These are phyloP conservation scores for Hyaloscypha bicolor DNA, from an alignment of 495 filamentous ascomycete genomes.

Conservation along the genomic window DNA sequence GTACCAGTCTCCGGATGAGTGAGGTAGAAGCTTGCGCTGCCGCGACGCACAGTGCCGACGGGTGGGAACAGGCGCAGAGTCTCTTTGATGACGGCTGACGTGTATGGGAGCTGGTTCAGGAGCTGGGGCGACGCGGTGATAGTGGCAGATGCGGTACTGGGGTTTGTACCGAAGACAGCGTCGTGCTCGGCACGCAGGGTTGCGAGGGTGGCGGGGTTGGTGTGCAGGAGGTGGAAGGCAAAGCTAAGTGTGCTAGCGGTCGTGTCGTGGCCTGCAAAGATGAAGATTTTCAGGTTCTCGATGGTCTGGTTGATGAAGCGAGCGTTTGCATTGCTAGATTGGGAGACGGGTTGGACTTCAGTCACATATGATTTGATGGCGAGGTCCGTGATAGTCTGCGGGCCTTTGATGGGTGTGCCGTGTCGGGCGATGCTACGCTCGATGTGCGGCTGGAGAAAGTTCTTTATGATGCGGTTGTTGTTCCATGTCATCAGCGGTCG, in stretches of 20 bases:
- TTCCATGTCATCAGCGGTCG: constrained; percentile 24
- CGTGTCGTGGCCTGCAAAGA: constrained; percentile 46
- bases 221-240: constrained; percentile 33
- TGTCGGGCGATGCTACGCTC: not conserved
- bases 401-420: not conserved
- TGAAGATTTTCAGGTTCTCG: constrained; percentile 35
- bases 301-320: not conserved
- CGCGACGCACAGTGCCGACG: constrained; percentile 27
- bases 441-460: constrained; percentile 1
- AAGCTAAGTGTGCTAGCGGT: constrained; percentile 37
- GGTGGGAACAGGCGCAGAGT: constrained; percentile 42
- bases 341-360: too few species aligned
- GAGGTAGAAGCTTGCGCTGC: not conserved
- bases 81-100: constrained; percentile 47
- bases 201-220: constrained; percentile 26
- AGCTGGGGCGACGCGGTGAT: constrained; percentile 36
- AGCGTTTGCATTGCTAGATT: not conserved
- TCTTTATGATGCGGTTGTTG: constrained; percentile 31
- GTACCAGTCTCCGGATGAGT: constrained; percentile 19
- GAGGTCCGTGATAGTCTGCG: constrained; percentile 17
- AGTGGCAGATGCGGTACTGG: constrained; percentile 15
- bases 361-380: constrained; percentile 2
- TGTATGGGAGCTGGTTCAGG: constrained; percentile 43
- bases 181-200: constrained; percentile 39
- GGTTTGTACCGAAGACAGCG: constrained; percentile 32